Conservation (phyloP, 768 basidiomycete genomes). For the Mrakia frigida region DNA sequence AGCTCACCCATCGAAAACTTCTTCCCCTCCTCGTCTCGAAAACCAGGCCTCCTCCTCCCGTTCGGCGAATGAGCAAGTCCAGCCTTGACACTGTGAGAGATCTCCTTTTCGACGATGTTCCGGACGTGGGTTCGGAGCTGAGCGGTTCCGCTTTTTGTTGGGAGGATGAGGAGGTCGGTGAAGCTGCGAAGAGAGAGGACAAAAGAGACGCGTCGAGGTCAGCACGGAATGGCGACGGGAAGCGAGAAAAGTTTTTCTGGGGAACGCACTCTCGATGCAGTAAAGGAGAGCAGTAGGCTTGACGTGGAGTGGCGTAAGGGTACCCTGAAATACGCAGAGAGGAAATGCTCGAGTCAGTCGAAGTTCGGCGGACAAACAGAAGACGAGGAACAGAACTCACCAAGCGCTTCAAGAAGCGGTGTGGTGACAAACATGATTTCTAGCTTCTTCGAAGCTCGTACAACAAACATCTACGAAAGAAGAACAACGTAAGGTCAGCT, state of each 20-base stretch:
- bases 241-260: background rate
- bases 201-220: background rate
- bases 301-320: background rate
- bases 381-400: background rate
- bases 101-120: background rate
- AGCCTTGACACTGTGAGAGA: background rate
- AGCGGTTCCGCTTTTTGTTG: background rate
- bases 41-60: background rate
- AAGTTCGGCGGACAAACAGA: no score
- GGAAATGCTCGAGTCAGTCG: background rate
- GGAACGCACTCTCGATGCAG: background rate
- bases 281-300: conserved; percentile 2
- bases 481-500: no score
- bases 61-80: background rate
- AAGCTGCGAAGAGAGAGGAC: background rate
- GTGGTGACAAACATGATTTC: background rate
- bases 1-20: background rate
- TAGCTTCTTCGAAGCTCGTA: background rate
- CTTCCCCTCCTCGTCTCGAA: background rate
- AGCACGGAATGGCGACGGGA: background rate
- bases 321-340: background rate
- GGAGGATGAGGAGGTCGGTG: background rate
- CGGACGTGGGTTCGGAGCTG: background rate
- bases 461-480: background rate
- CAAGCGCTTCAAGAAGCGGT: background rate